Conservation (phyloP, 1,284 basidiomycete species). For the Austropuccinia psidii region DNA sequence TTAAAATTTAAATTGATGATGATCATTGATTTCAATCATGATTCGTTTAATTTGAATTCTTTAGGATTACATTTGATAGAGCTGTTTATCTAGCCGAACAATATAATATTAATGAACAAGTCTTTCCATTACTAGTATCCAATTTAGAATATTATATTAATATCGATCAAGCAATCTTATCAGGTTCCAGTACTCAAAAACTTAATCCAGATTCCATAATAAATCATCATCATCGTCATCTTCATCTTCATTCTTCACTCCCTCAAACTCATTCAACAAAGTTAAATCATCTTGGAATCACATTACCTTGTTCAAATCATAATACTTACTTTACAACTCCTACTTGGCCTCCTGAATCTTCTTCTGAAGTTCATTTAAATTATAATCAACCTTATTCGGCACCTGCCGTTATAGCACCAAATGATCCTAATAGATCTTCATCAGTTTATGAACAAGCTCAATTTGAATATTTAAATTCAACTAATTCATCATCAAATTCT, state of each 20-base stretch:
- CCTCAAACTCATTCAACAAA: slow-evolving; percentile 22
- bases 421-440: background rate
- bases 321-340: background rate
- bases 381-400: slow-evolving; percentile 24
- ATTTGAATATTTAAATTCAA: slow-evolving; percentile 10
- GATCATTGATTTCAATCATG: background rate
- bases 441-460: slow-evolving; percentile 31
- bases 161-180: background rate
- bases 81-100: slow-evolving; percentile 30
- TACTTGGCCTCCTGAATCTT: background rate
- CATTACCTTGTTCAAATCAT: background rate
- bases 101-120: slow-evolving; percentile 21
- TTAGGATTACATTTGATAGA: slow-evolving; percentile 36
- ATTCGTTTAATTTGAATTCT: background rate
- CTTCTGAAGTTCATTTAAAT: background rate
- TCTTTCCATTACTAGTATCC: slow-evolving; percentile 29
- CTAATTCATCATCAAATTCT: background rate
- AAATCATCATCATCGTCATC: slow-evolving; percentile 15
- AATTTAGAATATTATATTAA: slow-evolving; percentile 33
- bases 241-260: background rate
- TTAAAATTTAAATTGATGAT: background rate
- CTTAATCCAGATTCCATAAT: background rate
- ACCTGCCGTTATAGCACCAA: too few relatives aligned
- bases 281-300: background rate
- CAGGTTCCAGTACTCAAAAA: background rate